Evolutionary conservation across 2,329 filamentous ascomycete genomes (phyloP), one percentile per base, ranked within the genome.

Genomic region (Aspergillus neotritici): DNA sequence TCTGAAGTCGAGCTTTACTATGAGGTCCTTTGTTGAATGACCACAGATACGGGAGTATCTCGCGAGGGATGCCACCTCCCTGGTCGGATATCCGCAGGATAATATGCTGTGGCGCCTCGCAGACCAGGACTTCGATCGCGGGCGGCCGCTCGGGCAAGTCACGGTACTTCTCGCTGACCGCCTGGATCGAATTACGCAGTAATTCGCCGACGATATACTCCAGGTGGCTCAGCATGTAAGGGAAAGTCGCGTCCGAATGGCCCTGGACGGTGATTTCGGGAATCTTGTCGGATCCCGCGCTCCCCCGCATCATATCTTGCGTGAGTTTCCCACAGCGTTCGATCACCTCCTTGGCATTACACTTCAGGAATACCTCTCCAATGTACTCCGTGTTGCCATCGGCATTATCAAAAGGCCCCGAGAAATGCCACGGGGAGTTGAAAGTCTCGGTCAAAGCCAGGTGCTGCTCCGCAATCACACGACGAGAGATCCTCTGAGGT

Each of bases 161-260:
- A 40, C 75, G 71, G 45, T 83, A 80, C 52, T 80, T 79, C 60
- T 96, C 91, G 47, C 94, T 84, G 31, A 93, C 83, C 14, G 90
- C 90, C 67, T 97, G 90, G 12, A 98, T 87, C 0, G 88, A 94
- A 68, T 98, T 98, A 31, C 93, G 84, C 16, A 98, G 75, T 15
- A 98, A 81, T 70, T 98, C 93, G 40, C 93, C 90, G 44, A 98
- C 80, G 56, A 98, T 96, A 68, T 98, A 98, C 68, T 98, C 91
- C 40, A 98, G 78, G 63, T 97, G 93, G 60, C 84, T 93, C 40
- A 95, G 79, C 51, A 98, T 97, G 60, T 96, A 98, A 1, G 94
- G 93, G 61, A 98, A 98, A 28, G 83, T 94, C 4, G 90, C 90
- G 25, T 87, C 82, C 2, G 93, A 75, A 61, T 98, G 89, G 15